A percentile compares a stretch with the other conserved stretches of the same genome.
Conservation (phyloP, 352 stramenopile genomes). For the Phytophthora boehmeriae region DNA sequence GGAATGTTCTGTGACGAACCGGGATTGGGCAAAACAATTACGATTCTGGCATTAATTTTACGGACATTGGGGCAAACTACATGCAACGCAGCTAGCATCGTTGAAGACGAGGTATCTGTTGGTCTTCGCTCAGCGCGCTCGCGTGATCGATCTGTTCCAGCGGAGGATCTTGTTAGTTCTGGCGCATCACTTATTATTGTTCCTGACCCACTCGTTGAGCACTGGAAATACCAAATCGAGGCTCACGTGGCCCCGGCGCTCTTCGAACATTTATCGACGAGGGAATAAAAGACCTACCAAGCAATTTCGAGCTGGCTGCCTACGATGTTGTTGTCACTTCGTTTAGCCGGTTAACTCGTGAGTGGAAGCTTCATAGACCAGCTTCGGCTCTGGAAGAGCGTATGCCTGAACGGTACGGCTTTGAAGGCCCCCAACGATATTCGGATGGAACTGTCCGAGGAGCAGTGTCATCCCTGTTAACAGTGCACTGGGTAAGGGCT, state of each 20-base stretch:
- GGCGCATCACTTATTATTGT: constrained; percentile 64
- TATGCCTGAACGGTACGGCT: constrained; percentile 63
- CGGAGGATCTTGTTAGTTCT: constrained; percentile 40
- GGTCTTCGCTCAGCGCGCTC: constrained; percentile 32
- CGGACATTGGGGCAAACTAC: constrained; percentile 56
- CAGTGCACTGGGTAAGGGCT: constrained; percentile 79
- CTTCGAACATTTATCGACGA: constrained; percentile 45
- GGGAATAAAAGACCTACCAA: constrained; percentile 34
- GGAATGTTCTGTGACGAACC: constrained; percentile 80
- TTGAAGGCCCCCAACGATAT: constrained; percentile 46
- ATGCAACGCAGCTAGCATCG: neutral
- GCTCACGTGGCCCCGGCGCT: constrained; percentile 34
- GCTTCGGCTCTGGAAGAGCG: constrained; percentile 50
- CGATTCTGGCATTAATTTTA: constrained; percentile 70
- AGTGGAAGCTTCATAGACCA: constrained; percentile 65
- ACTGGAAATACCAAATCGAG: constrained; percentile 74
- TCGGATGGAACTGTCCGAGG: constrained; percentile 48
- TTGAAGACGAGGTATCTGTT: neutral
- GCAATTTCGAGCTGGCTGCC: constrained; percentile 34
- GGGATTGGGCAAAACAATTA: constrained; percentile 79
- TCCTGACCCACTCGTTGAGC: constrained; percentile 60
- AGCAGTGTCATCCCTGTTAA: constrained; percentile 50
- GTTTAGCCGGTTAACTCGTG: constrained; percentile 51
- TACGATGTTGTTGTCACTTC: constrained; percentile 76
- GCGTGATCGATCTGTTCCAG: constrained; percentile 35